Percentiles rank a stretch among this genome's conserved stretches.
Evolutionary conservation across 2,329 filamentous ascomycete genomes (phyloP).

Genomic region (Cladosporium cucumerinum): DNA sequence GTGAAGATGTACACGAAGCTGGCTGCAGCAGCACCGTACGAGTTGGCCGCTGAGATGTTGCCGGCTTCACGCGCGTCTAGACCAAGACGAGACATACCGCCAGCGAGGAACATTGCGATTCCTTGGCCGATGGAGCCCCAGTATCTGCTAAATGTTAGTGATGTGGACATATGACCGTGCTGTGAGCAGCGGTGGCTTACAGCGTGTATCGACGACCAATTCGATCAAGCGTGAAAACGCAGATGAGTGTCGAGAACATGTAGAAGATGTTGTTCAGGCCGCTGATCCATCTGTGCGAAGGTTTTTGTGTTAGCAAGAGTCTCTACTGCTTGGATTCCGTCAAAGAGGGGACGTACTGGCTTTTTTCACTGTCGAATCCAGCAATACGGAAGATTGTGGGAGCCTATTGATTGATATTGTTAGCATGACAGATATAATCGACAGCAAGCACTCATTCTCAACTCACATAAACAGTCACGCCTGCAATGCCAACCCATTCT

Average conservation of each 20-base stretch:
- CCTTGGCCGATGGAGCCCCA: slow-evolving; percentile 36
- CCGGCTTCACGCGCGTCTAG: slow-evolving; percentile 27
- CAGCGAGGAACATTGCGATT: slow-evolving; percentile 34
- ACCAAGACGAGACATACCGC: slow-evolving; percentile 31
- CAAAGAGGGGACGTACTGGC: slow-evolving; percentile 33
- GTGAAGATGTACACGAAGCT: slow-evolving; percentile 71
- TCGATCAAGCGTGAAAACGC: slow-evolving; percentile 36
- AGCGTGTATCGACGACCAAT: slow-evolving; percentile 35
- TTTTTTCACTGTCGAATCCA: slow-evolving; percentile 34
- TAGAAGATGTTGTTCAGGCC: slow-evolving; percentile 40
- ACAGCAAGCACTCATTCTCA: slow-evolving; percentile 1
- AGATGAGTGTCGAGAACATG: slow-evolving; percentile 35
- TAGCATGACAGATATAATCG: background rate
- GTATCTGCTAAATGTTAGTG: slow-evolving; percentile 16
- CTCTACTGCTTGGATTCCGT: background rate
- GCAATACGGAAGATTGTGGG: slow-evolving; percentile 34
- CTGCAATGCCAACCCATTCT: slow-evolving; percentile 36
- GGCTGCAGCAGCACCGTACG: slow-evolving; percentile 54
- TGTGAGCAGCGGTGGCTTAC: slow-evolving; percentile 2
- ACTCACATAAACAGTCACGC: slow-evolving; percentile 37
- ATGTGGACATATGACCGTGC: background rate
- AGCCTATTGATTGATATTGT: background rate
- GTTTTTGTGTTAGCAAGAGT: background rate
- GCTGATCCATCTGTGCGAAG: slow-evolving; percentile 10
- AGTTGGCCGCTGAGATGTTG: slow-evolving; percentile 22